These are phyloP conservation scores for Yamadazyma sp. DNA, from an alignment of 805 yeast species.

Conservation along the genomic window DNA sequence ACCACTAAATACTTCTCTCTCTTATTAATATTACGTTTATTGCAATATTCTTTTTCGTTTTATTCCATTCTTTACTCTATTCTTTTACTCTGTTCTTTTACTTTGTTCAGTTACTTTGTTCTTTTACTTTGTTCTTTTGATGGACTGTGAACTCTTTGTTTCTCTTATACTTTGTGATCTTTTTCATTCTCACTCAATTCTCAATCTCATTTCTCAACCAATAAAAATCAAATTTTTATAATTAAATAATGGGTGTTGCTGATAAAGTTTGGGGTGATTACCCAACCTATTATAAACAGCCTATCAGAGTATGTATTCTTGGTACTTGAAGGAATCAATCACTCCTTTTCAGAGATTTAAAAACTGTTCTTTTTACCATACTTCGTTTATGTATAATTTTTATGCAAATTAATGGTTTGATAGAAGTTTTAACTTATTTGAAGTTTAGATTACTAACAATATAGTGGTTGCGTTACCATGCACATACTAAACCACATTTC, in stretches of 20 bases:
- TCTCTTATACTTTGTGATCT: slow-evolving; percentile 1
- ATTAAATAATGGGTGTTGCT: slow-evolving; percentile 18
- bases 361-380: no score
- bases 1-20: no score
- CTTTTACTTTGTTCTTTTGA: no score
- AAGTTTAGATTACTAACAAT: slow-evolving; percentile 18
- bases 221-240: slow-evolving; percentile 12
- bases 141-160: not conserved
- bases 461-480: slow-evolving; percentile 73
- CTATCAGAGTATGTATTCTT: slow-evolving; percentile 55
- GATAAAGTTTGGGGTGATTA: slow-evolving; percentile 46
- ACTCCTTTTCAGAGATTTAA: no score
- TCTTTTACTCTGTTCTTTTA: not conserved
- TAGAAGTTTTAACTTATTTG: not conserved
- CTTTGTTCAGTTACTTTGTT: not conserved
- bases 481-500: slow-evolving; percentile 73
- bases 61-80: not conserved
- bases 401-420: not conserved
- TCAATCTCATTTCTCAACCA: slow-evolving; percentile 8
- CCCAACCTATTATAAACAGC: slow-evolving; percentile 60
- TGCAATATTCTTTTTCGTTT: not conserved
- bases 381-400: no score
- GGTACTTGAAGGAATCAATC: no score
- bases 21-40: no score
- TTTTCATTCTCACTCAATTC: not conserved